Conservation (phyloP, 2,329 filamentous ascomycete genomes). For the Trichoderma semiorbis region DNA sequence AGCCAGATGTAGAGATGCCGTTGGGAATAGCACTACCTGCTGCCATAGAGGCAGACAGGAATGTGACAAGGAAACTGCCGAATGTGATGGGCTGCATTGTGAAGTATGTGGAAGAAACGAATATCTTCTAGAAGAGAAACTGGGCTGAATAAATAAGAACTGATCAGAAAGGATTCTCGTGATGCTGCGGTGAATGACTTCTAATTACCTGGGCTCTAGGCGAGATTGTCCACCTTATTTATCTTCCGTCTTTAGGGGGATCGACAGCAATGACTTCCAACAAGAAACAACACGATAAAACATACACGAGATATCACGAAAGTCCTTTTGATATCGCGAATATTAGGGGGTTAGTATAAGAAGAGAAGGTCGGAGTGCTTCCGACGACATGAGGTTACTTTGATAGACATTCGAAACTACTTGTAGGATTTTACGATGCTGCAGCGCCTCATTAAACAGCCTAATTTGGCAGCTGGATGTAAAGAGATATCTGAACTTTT, state of each 20-base stretch:
- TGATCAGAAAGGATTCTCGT: not conserved
- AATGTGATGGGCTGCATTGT: conserved; percentile 14
- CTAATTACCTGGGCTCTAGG: not conserved
- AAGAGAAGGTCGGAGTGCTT: not conserved
- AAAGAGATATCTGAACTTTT: not conserved
- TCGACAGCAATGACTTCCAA: not conserved
- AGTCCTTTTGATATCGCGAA: not conserved
- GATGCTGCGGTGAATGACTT: not conserved
- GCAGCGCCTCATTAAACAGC: not conserved
- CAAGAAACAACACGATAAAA: not conserved
- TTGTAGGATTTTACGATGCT: not conserved
- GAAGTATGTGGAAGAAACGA: not conserved
- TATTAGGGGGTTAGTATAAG: not conserved
- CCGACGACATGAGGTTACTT: not conserved
- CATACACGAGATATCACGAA: not conserved
- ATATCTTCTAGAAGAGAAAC: not conserved
- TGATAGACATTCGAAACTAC: not conserved
- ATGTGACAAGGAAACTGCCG: conserved; percentile 14
- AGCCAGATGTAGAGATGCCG: not conserved
- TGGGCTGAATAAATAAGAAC: not conserved
- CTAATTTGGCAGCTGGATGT: conserved; percentile 1
- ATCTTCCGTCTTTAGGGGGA: not conserved
- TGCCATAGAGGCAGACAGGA: conserved; percentile 16
- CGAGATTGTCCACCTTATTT: conserved; percentile 3
- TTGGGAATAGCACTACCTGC: conserved; percentile 14